These are phyloP conservation scores for Triticum monococcum DNA, from an alignment of 176 grass and related monocot species.

Conservation along the genomic window DNA sequence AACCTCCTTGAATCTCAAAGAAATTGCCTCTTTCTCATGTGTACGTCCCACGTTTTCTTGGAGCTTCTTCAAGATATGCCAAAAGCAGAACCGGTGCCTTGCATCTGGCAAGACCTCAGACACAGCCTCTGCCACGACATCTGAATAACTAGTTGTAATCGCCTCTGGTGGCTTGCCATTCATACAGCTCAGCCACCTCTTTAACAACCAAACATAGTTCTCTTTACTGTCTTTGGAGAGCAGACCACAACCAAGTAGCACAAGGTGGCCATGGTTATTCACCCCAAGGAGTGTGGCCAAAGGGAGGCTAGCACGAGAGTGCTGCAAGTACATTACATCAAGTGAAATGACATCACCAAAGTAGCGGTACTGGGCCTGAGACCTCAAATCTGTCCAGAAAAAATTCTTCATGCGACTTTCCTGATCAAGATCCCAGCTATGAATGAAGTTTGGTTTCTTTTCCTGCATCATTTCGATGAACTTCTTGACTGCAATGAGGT, in stretches of 20 bases:
- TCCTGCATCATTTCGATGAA: constrained; percentile 71
- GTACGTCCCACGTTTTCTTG: constrained; percentile 60
- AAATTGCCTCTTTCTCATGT: constrained; percentile 70
- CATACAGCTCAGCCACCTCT: constrained; percentile 75
- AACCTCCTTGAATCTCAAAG: constrained; percentile 70
- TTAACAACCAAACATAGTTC: constrained; percentile 75
- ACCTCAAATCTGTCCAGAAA: constrained; percentile 79
- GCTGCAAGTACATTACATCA: constrained; percentile 74
- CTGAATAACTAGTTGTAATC: constrained; percentile 60
- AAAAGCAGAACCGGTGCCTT: constrained; percentile 71
- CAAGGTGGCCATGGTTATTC: constrained; percentile 85
- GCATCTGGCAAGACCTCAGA: constrained; percentile 60
- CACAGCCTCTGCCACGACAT: constrained; percentile 58
- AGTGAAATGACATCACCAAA: constrained; percentile 67
- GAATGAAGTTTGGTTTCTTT: constrained; percentile 67
- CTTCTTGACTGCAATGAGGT: constrained; percentile 44
- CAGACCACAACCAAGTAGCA: constrained; percentile 69
- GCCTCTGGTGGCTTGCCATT: constrained; percentile 70
- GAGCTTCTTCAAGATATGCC: constrained; percentile 83
- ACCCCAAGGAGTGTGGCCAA: constrained; percentile 72
- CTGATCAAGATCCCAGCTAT: constrained; percentile 79
- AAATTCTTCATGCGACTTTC: constrained; percentile 67
- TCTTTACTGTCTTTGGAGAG: constrained; percentile 58
- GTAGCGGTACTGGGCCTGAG: constrained; percentile 60
- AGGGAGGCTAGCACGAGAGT: constrained; percentile 38